Base-by-base conservation (phyloP, 345 rosid species). In the Eucalyptus curtisii region DNA sequence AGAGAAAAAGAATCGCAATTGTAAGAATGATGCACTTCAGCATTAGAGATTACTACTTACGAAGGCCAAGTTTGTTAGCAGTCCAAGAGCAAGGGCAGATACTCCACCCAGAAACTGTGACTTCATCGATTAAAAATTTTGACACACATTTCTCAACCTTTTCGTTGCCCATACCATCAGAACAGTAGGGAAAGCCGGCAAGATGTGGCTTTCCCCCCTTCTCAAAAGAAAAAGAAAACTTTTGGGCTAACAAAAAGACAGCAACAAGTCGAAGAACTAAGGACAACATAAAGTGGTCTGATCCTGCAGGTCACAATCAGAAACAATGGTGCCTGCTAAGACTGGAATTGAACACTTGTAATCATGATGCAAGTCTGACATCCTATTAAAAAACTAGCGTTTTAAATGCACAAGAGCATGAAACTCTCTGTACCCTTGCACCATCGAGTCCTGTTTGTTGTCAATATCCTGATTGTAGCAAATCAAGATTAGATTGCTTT, bases 81-180 rank as follows among this genome's bases (percentile, higher is more conserved):
- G 99, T 87, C 99, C 98, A 17, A 97, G 97, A 10, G 99, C 99
- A 86, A 97, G 99, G 88, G 96, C 87, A 42, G 97, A 95, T 76
- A 97, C 96, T 93, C 96, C 97, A 80, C 98, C 98, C 5, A 98
- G 97, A 90, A 79, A 94, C 91, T 96, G 94, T 94, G 88, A 95
- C 96, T 87, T 91, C 95, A n/a, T 95, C 95, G 87, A 94, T 96
- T 87, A 95, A 90, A 90, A 96, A 97, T 88, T 96, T 95, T 50
- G 96, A 91, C 86, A 96, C 99, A 90, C 88, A 92, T 92, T 93
- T 96, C 79, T 94, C 95, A 87, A 88, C 88, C 93, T 96, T 95
- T 89, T 90, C 91, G 86, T 95, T 91, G 52, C 99, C 99, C 88
- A 97, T 19, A 81, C 99, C 99, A 92, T 96, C 95, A 86, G 93